phyloP scores from a whole-genome alignment of 2,329 filamentous ascomycete genomes.

The Lecanosticta acicola region DNA sequence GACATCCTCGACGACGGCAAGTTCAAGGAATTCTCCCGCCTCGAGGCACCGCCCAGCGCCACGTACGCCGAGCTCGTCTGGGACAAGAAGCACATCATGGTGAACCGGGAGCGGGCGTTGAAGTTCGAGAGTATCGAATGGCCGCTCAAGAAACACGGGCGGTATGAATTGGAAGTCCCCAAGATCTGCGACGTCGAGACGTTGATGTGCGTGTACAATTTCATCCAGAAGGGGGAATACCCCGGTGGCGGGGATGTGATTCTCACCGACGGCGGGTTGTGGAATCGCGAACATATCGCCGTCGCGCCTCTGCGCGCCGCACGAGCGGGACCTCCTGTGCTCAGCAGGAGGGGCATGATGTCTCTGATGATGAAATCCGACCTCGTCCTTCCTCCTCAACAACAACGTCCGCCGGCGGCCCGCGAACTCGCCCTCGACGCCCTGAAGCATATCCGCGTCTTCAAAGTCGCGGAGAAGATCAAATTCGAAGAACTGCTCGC shows the following conservation, averaged over 20 bases:
- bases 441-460: constrained; percentile 24
- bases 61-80: constrained; percentile 37
- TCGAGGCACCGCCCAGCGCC: constrained; percentile 26
- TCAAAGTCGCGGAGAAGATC: constrained; percentile 33
- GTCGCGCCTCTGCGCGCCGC: not conserved
- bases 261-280: not conserved
- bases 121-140: constrained; percentile 29
- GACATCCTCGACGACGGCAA: constrained; percentile 29
- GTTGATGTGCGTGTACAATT: constrained; percentile 34
- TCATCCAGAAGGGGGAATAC: constrained; percentile 18
- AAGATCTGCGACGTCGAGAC: constrained; percentile 27
- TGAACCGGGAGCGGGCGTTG: constrained; percentile 28
- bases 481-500: constrained; percentile 35
- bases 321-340: not conserved
- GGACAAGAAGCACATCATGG: constrained; percentile 32
- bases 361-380: too few species aligned
- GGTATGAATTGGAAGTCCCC: constrained; percentile 32
- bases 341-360: too few species aligned
- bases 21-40: constrained; percentile 29
- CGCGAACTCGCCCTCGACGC: not conserved
- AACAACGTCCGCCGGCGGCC: too few species aligned
- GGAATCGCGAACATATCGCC: too few species aligned
- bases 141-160: constrained; percentile 28
- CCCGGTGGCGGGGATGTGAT: not conserved
- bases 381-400: not conserved